Evolutionary conservation across 176 grass and related monocot species (phyloP), one percentile per base, ranked within the genome.

Genomic region (Juncus inflexus): DNA sequence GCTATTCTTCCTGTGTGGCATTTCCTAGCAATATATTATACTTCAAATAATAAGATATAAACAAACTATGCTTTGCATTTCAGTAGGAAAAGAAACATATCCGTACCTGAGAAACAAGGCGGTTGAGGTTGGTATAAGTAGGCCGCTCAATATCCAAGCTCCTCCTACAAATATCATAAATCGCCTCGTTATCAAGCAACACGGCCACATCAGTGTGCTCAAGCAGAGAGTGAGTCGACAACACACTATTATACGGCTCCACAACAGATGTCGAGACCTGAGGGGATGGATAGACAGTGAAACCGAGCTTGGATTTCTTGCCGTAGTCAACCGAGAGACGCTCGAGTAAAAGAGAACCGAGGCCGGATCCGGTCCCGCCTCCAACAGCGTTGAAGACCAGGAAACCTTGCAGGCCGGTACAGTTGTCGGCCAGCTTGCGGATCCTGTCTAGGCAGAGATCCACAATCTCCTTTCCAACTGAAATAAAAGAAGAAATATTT

Each of bases 381-480:
- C 19, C 19, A 28, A 28, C 19, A 1, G 19, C 19, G 19, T 28
- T 28, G 19, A 69, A 69, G 3, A 69, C 66, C 3, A 69, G 50
- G 66, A 69, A 69, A 4, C 66, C 66, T 52, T 69, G 66, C 7
- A 69, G 66, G 0, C 66, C 66, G 10, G 66, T 69, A 11, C 66
- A 69, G 66, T 69, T 69, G 66, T 69, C 66, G 6, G 66, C 66
- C 35, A 69, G 50, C 51, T 69, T 69, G 35, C 66, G 66, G 16
- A 69, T 69, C 50, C 66, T 49, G 36, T 69, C 66, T 0, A 69
- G 28, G 50, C 66, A 69, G 50, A 69, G 66, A 55, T 69, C 66
- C 66, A 69, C 66, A 40, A 69, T 56, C 36, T 69, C 66, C 66
- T 69, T 69, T 19, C 66, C 66, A 56, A 69, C 66, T 69, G 66